Percentiles rank a stretch among this genome's conserved stretches.
phyloP scores from a whole-genome alignment of 768 basidiomycete species.

The Lentinula sp. region DNA sequence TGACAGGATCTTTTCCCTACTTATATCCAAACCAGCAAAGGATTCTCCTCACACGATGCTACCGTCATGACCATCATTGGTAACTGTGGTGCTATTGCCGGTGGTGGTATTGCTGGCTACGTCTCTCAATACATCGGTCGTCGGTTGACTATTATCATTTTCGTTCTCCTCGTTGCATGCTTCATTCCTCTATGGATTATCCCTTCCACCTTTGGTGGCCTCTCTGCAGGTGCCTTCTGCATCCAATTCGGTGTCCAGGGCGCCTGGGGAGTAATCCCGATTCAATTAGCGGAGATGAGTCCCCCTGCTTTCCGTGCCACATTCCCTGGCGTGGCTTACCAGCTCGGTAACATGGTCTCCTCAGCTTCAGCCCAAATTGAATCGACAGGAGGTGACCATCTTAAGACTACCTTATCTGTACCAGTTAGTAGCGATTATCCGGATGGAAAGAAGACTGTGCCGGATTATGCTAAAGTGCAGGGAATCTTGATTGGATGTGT shows the following conservation, averaged over 20 bases:
- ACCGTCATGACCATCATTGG: conserved; percentile 81
- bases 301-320: conserved; percentile 87
- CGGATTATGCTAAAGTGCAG: conserved; percentile 76
- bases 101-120: conserved; percentile 69
- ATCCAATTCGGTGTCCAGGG: conserved; percentile 87
- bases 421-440: conserved; percentile 15
- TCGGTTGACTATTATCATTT: conserved; percentile 72
- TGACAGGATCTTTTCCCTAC: conserved; percentile 72
- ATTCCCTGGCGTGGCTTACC: conserved; percentile 83
- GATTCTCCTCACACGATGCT: conserved; percentile 48
- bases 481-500: conserved; percentile 86
- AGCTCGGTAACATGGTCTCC: conserved; percentile 73
- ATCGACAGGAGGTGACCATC: conserved; percentile 59
- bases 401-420: conserved; percentile 39
- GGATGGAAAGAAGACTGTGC: conserved; percentile 35
- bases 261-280: conserved; percentile 81
- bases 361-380: conserved; percentile 78
- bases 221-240: conserved; percentile 82
- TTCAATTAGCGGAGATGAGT: conserved; percentile 77
- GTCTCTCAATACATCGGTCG: conserved; percentile 74
- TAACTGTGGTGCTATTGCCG: conserved; percentile 47
- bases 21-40: conserved; percentile 60
- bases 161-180: conserved; percentile 49
- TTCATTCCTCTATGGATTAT: conserved; percentile 84
- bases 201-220: conserved; percentile 57